Conservation (phyloP, 2,329 filamentous ascomycete genomes). For the Emericellopsis atlantica region DNA sequence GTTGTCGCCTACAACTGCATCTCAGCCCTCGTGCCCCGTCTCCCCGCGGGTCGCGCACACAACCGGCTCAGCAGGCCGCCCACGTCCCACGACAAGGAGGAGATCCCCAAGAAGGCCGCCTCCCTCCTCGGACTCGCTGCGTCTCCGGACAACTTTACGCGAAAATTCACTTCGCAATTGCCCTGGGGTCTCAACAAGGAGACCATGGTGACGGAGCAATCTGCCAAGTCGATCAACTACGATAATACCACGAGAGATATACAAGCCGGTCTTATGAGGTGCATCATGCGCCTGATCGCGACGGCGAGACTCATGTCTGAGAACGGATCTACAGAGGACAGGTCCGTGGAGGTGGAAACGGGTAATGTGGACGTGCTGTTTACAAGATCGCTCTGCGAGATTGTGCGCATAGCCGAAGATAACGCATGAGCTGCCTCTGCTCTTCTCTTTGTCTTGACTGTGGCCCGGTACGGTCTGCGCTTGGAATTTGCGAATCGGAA, state of each 20-base stretch:
- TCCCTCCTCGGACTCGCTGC: slow-evolving; percentile 32
- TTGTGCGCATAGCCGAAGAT: slow-evolving; percentile 25
- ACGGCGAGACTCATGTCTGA: slow-evolving; percentile 28
- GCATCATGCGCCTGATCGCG: slow-evolving; percentile 35
- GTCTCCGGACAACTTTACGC: slow-evolving; percentile 8
- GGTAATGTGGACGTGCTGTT: slow-evolving; percentile 22
- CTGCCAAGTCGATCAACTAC: slow-evolving; percentile 8
- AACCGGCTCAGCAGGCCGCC: neutral
- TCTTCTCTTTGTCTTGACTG: too few relatives aligned
- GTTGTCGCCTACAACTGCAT: slow-evolving; percentile 48
- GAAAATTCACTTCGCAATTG: slow-evolving; percentile 13
- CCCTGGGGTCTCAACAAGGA: slow-evolving; percentile 13
- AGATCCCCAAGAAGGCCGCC: slow-evolving; percentile 37
- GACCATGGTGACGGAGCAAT: slow-evolving; percentile 8
- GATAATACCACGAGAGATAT: slow-evolving; percentile 29
- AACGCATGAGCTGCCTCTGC: too few relatives aligned
- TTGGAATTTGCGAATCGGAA: too few relatives aligned
- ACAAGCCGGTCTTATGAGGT: slow-evolving; percentile 34
- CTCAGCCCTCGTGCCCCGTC: slow-evolving; percentile 15
- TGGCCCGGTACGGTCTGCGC: too few relatives aligned
- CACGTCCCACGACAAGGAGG: slow-evolving; percentile 1
- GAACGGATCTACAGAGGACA: slow-evolving; percentile 13
- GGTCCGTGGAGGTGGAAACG: slow-evolving; percentile 14
- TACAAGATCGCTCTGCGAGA: slow-evolving; percentile 27
- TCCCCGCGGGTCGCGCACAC: neutral